phyloP scores from a whole-genome alignment of 768 basidiomycete genomes.

The Omphalotus guepiniiformis region DNA sequence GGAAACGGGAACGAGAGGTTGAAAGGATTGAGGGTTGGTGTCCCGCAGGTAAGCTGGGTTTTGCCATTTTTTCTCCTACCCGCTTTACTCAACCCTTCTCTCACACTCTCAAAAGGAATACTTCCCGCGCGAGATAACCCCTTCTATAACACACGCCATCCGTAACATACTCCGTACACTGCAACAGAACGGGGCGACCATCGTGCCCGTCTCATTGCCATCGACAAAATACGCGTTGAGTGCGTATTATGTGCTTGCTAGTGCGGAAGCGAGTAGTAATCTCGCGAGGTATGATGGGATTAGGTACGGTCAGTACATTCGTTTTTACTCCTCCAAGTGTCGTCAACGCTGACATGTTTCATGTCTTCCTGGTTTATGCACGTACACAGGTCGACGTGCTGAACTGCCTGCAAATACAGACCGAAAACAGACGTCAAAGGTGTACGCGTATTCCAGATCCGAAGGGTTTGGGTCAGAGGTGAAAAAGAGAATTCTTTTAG shows the following conservation, averaged over 20 bases:
- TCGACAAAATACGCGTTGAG: conserved; percentile 46
- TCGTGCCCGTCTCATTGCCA: conserved; percentile 75
- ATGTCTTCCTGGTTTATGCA: no score
- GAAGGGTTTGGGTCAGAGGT: conserved; percentile 81
- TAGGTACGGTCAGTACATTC: conserved; percentile 45
- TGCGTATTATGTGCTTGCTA: conserved; percentile 74
- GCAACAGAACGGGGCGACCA: conserved; percentile 51
- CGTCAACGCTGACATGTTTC: no score
- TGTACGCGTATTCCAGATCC: conserved; percentile 66
- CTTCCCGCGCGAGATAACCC: conserved; percentile 66
- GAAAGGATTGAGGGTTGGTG: conserved; percentile 61
- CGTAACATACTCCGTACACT: conserved; percentile 40
- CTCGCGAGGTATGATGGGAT: conserved; percentile 67
- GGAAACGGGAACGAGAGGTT: conserved; percentile 22
- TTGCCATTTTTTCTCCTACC: neutral
- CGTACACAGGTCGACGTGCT: neutral
- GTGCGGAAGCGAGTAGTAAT: conserved; percentile 69
- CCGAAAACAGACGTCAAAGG: conserved; percentile 43
- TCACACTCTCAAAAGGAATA: conserved; percentile 49
- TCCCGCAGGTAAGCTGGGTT: conserved; percentile 55
- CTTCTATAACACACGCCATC: conserved; percentile 39
- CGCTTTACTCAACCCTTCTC: neutral
- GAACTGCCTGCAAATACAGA: conserved; percentile 18
- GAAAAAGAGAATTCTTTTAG: conserved; percentile 79
- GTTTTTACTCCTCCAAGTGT: no score